Evolutionary conservation across 139 green algal genomes (phyloP).

Genomic region (Chara braunii): DNA sequence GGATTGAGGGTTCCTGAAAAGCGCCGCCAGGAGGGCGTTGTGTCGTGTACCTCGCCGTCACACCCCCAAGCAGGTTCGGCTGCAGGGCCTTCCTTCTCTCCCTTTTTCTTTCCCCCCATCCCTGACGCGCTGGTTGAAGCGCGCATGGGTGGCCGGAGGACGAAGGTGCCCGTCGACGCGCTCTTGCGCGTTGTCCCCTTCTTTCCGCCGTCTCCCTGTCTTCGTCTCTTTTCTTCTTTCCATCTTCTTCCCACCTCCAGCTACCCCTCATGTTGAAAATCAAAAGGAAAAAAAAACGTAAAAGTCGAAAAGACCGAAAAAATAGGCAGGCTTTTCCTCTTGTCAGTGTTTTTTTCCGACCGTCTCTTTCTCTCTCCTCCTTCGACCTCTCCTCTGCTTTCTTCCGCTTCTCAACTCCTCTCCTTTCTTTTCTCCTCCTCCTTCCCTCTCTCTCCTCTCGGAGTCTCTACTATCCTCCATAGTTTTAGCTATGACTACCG

Average conservation of each 20-base stretch:
- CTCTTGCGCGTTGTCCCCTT: slow-evolving; percentile 1
- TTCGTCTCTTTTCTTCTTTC: neutral
- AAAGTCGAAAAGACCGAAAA: no score
- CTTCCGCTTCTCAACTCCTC: no score
- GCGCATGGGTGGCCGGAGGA: no score
- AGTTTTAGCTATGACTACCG: slow-evolving; percentile 6
- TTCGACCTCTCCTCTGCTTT: no score
- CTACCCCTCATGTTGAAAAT: no score
- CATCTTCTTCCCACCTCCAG: slow-evolving; percentile 4
- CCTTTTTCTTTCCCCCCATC: neutral
- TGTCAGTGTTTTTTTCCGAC: neutral
- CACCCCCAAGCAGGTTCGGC: slow-evolving; percentile 1
- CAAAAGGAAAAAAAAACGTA: no score
- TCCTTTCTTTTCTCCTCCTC: slow-evolving; percentile 2
- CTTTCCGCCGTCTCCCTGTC: slow-evolving; percentile 2
- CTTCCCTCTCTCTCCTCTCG: slow-evolving; percentile 1
- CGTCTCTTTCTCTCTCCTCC: slow-evolving; percentile 5
- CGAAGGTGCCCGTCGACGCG: neutral
- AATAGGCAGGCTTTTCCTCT: neutral
- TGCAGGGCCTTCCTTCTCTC: neutral
- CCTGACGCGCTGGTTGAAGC: no score
- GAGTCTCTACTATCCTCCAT: neutral
- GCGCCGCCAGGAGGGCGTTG: no score
- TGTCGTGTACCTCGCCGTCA: no score
- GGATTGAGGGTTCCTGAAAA: no score